Evolutionary conservation across 164 flowering plant species (phyloP).

Genomic region (Amborella trichopoda): DNA sequence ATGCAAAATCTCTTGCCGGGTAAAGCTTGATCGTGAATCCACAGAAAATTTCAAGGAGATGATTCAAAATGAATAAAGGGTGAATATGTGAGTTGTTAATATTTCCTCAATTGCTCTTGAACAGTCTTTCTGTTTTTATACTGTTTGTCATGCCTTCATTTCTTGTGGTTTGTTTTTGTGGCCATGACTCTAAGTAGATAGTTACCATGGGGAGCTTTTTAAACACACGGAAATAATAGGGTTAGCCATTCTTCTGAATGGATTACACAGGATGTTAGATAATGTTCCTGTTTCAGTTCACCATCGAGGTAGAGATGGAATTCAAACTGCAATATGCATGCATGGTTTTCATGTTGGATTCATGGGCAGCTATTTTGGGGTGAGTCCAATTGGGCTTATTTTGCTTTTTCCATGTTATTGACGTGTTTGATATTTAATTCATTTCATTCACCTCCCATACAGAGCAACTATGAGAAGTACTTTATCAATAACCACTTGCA

Average conservation of each 20-base stretch:
- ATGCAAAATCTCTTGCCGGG: neutral
- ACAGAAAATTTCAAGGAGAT: neutral
- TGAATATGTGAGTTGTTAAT: neutral
- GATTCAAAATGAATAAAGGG: neutral
- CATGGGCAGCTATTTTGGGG: neutral
- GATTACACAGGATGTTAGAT: neutral
- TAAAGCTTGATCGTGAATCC: neutral
- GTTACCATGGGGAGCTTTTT: too few relatives aligned
- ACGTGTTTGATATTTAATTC: neutral
- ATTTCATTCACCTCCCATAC: neutral
- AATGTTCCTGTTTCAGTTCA: neutral
- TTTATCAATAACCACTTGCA: slow-evolving; percentile 43
- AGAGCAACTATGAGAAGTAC: slow-evolving; percentile 38
- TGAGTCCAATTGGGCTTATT: neutral
- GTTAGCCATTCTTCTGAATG: too few relatives aligned
- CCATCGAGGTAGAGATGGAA: neutral
- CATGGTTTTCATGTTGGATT: neutral
- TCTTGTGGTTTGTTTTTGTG: neutral
- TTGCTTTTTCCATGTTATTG: neutral
- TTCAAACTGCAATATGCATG: neutral
- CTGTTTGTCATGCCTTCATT: neutral
- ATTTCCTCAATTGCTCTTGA: neutral
- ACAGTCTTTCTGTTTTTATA: neutral
- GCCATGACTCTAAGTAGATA: too few relatives aligned
- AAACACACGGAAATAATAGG: too few relatives aligned